Evolutionary conservation across 148 eudicot genomes (phyloP).

Genomic region (Chenopodium quinoa): DNA sequence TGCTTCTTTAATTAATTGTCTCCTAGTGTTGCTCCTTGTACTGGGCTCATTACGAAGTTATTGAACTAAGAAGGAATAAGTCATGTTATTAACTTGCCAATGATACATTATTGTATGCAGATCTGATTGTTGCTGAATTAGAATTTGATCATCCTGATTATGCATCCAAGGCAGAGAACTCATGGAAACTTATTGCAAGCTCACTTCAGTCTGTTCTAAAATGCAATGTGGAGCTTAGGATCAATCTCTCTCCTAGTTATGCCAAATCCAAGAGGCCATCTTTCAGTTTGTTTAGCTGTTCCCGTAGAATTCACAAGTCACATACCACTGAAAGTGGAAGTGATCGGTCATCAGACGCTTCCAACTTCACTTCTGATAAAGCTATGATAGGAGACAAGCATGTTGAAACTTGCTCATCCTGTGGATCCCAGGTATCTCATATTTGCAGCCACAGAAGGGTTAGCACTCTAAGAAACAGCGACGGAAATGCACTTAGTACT

Average conservation of each 20-base stretch:
- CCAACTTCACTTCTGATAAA: constrained; percentile 42
- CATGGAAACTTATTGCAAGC: constrained; percentile 82
- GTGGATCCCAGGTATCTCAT: constrained; percentile 47
- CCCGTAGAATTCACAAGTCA: constrained; percentile 44
- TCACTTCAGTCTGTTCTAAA: constrained; percentile 68
- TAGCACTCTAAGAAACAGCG: constrained; percentile 60
- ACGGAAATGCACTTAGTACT: constrained; percentile 76
- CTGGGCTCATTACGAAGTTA: too few relatives aligned
- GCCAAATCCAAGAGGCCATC: constrained; percentile 46
- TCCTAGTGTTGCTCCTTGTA: too few relatives aligned
- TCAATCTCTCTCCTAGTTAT: constrained; percentile 38
- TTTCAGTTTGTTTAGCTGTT: constrained; percentile 68
- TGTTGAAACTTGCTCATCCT: constrained; percentile 52
- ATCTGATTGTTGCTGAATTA: constrained; percentile 72
- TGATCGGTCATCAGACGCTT: constrained; percentile 39
- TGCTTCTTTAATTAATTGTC: too few relatives aligned
- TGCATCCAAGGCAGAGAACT: constrained; percentile 86
- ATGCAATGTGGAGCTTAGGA: constrained; percentile 81
- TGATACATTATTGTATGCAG: constrained; percentile 29
- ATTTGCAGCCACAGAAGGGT: constrained; percentile 41
- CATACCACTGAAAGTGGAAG: constrained; percentile 45
- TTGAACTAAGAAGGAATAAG: neutral
- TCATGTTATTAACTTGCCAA: neutral
- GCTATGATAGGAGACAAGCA: constrained; percentile 39
- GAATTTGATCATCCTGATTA: constrained; percentile 60